Conservation (phyloP, 257 asterid genomes). For the Galeopsis tetrahit region DNA sequence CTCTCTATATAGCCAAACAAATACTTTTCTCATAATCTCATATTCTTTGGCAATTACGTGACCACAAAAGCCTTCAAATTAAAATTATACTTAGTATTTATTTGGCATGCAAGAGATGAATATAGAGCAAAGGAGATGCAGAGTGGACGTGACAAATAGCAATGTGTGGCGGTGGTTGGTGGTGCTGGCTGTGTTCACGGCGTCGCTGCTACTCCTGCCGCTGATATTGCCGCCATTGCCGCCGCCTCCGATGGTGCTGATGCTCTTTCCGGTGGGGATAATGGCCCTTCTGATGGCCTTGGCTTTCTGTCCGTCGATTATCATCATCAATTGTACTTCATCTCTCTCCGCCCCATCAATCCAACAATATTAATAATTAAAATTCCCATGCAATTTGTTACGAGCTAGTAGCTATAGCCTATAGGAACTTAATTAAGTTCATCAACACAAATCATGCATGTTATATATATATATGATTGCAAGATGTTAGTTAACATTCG, state of each 20-base stretch:
- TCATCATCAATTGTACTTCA: constrained; percentile 25
- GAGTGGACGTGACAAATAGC: constrained; percentile 10
- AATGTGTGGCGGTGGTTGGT: constrained; percentile 42
- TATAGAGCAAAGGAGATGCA: background rate
- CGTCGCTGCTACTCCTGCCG: constrained; percentile 47
- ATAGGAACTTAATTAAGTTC: background rate
- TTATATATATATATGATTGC: too few species aligned
- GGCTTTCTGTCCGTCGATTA: constrained; percentile 42
- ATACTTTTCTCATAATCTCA: constrained; percentile 1
- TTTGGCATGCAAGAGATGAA: background rate
- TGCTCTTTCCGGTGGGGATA: constrained; percentile 60
- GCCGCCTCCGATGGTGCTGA: constrained; percentile 56
- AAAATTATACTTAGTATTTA: background rate
- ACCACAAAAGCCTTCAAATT: background rate
- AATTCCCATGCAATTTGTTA: background rate
- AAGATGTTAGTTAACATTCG: too few species aligned
- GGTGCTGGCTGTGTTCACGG: constrained; percentile 37
- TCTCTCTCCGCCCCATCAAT: background rate
- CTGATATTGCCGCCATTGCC: constrained; percentile 50
- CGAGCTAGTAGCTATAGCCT: too few species aligned
- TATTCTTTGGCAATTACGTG: background rate
- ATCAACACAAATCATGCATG: background rate
- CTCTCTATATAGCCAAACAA: background rate
- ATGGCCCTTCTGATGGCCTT: constrained; percentile 54
- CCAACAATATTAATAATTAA: background rate